phyloP scores from a whole-genome alignment of 192 early-diverging fungal species.

The Mortierella antarctica region DNA sequence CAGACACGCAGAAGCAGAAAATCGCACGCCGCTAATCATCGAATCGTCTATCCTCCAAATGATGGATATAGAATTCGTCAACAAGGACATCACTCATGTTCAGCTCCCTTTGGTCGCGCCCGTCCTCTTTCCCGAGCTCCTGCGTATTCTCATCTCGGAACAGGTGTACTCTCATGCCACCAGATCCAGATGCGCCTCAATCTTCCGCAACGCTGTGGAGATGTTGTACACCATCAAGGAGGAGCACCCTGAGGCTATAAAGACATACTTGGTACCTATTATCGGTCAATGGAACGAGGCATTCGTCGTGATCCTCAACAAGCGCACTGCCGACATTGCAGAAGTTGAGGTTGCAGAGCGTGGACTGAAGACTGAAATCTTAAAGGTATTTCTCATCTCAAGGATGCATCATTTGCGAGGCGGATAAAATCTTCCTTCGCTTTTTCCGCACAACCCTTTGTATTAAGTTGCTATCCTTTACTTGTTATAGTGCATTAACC shows the following conservation, averaged over 20 bases:
- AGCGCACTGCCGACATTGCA: conserved; percentile 55
- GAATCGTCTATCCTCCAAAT: background rate
- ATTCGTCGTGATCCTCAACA: conserved; percentile 73
- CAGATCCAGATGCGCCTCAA: conserved; percentile 79
- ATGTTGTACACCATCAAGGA: conserved; percentile 85
- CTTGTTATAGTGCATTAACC: conserved; percentile 64
- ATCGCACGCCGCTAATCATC: background rate
- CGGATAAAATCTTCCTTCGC: background rate
- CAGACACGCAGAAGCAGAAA: background rate
- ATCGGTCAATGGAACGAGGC: conserved; percentile 82
- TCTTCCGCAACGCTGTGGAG: conserved; percentile 88
- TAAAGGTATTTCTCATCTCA: conserved; percentile 62
- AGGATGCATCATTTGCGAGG: background rate
- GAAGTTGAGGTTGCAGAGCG: conserved; percentile 67
- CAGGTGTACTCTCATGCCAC: conserved; percentile 69
- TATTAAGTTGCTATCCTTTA: background rate
- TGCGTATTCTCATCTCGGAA: conserved; percentile 76
- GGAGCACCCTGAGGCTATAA: conserved; percentile 76
- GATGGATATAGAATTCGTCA: conserved; percentile 75
- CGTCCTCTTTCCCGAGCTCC: conserved; percentile 84
- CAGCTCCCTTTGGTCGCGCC: conserved; percentile 88
- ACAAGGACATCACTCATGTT: conserved; percentile 86
- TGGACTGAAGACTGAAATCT: conserved; percentile 76
- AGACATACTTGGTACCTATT: conserved; percentile 78
- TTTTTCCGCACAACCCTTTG: background rate